Base-by-base conservation (phyloP, 1,284 basidiomycete genomes). In the Rhizoctonia solani region DNA sequence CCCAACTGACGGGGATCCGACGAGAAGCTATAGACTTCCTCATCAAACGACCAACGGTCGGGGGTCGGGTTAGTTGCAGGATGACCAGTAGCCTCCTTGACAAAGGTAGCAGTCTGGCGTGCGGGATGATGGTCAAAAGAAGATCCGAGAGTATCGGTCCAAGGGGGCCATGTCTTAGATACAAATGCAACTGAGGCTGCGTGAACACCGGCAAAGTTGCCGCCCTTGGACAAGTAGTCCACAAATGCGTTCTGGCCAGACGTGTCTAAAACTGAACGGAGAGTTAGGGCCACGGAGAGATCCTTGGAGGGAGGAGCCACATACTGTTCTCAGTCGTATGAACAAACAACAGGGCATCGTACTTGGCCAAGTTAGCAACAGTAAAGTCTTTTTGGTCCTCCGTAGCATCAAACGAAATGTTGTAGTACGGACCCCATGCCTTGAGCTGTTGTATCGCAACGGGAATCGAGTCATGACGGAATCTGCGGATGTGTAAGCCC, bases 21-120 rank as follows among this genome's bases (percentile, higher is more conserved):
- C 71, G 86, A 84, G 78, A 90, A 92, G 75, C 89, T 87, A 77
- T 93, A 93, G 83, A 87, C 84, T 74, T 88, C 86, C 70, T 87
- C 86, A 56, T 76, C 77, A 13, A 87, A 81, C 19, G 79, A 79
- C 89, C 89, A 92, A 68, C 79, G 73, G 14, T 81, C 76, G 4
- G 89, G 89, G 1, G 91, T 76, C 76, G 81, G 81, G 67, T 76
- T 81, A 0, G 85, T 89, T 68, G 86, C 85, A 0, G 89, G 89
- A 75, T 90, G 87, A 0, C 82, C 75, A 68, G 84, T 83, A 27
- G 89, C 70, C 8, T 87, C 83, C 67, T 73, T 72, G 16, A 86
- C 77, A 44, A 91, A 83, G 0, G 82, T 87, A 87, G 59, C n/a
- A 27, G 54, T 13, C 14, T 44, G 53, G 54, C 30, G 32, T 23